phyloP scores from a whole-genome alignment of 306 rosid species.

The Quercus glauca region DNA sequence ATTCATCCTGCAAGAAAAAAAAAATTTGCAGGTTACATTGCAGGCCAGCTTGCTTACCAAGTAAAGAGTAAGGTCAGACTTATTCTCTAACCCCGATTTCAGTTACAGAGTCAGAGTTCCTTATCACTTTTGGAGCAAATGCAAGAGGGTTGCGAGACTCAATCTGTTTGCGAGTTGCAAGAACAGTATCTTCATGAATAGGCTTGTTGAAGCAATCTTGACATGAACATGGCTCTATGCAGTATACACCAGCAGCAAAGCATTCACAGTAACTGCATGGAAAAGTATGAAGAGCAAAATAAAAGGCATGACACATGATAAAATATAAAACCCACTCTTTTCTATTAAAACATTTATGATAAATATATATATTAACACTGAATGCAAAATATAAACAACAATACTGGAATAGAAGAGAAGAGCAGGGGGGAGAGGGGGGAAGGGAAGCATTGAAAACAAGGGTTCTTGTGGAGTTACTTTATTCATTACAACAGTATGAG shows the following conservation, averaged over 20 bases:
- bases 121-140: conserved; percentile 88
- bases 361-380: not conserved
- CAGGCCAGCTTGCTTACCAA: conserved; percentile 3
- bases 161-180: conserved; percentile 76
- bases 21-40: conserved; percentile 5
- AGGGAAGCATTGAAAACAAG: not conserved
- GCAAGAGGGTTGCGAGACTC: conserved; percentile 93
- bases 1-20: conserved; percentile 58
- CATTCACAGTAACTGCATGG: conserved; percentile 84
- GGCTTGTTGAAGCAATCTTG: conserved; percentile 82
- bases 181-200: conserved; percentile 74
- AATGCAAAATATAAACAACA: not conserved
- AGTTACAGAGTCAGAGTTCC: conserved; percentile 56
- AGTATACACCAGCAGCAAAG: conserved; percentile 92
- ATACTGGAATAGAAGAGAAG: not conserved
- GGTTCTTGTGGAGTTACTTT: not conserved
- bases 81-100: conserved; percentile 62
- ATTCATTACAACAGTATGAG: not conserved
- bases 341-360: not conserved
- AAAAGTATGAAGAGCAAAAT: not conserved
- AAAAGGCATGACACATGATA: not conserved
- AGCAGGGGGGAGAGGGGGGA: not conserved
- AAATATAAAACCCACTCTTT: not conserved
- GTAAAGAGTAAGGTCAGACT: conserved; percentile 2
- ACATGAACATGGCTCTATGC: conserved; percentile 84